Evolutionary conservation across 345 rosid genomes (phyloP).

Genomic region (Clausena lansium): DNA sequence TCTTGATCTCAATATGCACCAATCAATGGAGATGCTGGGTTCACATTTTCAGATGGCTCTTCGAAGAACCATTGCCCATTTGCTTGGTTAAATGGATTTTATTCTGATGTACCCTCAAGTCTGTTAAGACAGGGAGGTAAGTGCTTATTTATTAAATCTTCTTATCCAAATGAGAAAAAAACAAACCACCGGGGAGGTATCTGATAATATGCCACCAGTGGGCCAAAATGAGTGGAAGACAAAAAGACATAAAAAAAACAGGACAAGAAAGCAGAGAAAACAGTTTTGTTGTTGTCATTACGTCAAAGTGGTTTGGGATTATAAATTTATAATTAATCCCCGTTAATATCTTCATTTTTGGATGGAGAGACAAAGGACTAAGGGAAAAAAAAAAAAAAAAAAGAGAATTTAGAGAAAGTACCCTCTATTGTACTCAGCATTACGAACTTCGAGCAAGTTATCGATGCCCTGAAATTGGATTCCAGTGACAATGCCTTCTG

Average conservation of each 20-base stretch:
- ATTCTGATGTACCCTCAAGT: too few species aligned
- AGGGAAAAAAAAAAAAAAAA: too few species aligned
- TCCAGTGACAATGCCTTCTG: conserved; percentile 72
- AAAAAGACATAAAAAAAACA: neutral
- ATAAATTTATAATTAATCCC: neutral
- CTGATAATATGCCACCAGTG: neutral
- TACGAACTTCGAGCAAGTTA: conserved; percentile 79
- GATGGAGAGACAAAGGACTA: neutral
- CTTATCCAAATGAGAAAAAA: neutral
- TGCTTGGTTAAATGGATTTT: too few species aligned
- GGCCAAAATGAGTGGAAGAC: neutral
- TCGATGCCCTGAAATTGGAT: conserved; percentile 62
- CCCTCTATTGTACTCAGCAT: conserved; percentile 80
- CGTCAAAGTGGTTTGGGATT: neutral
- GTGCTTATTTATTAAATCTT: neutral
- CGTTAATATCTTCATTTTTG: neutral
- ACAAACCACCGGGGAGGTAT: neutral
- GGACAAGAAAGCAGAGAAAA: neutral
- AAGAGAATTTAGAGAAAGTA: conserved; percentile 8
- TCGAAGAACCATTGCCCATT: too few species aligned
- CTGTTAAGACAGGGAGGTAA: neutral
- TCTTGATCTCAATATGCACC: too few species aligned
- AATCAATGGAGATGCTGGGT: too few species aligned
- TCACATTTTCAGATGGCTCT: too few species aligned
- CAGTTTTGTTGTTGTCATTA: neutral